Percentiles rank a stretch among this genome's conserved stretches.
These are phyloP conservation scores for Lipomyces kockii DNA, from an alignment of 805 yeast genomes.

Conservation along the genomic window DNA sequence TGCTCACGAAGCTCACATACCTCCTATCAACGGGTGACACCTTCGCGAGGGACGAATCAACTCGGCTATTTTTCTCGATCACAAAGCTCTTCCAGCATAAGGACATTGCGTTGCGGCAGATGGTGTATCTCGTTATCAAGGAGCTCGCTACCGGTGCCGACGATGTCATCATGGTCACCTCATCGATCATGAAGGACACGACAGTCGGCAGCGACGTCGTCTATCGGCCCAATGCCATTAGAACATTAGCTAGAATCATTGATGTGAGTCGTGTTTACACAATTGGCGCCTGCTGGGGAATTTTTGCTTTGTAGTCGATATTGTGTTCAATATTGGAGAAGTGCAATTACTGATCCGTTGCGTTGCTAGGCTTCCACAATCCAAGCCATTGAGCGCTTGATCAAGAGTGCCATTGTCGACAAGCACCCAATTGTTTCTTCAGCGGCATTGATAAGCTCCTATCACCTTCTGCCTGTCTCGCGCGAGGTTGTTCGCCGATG, in stretches of 20 bases:
- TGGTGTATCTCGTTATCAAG: constrained; percentile 91
- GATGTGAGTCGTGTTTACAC: constrained; percentile 57
- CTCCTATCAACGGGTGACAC: constrained; percentile 83
- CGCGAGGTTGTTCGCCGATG: constrained; percentile 92
- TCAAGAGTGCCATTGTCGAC: constrained; percentile 92
- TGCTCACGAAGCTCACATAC: constrained; percentile 81
- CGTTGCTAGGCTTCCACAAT: constrained; percentile 59
- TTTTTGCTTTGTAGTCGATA: background rate
- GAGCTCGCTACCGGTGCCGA: constrained; percentile 83
- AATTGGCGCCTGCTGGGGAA: background rate
- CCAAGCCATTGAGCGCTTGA: constrained; percentile 87
- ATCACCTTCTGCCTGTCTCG: constrained; percentile 82
- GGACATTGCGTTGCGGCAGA: constrained; percentile 83
- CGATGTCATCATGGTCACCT: constrained; percentile 96
- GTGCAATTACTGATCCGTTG: background rate
- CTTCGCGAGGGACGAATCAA: constrained; percentile 87
- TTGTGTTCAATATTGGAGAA: no score
- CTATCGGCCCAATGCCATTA: constrained; percentile 91
- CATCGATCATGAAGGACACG: constrained; percentile 96
- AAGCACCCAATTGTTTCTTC: constrained; percentile 84
- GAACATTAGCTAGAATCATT: constrained; percentile 86
- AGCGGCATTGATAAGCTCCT: constrained; percentile 92
- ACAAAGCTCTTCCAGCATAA: constrained; percentile 94
- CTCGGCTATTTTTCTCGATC: constrained; percentile 88
- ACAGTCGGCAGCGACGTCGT: constrained; percentile 79